A percentile compares a stretch with the other conserved stretches of the same genome.
Conservation (phyloP, 768 basidiomycete species). For the Pisolithus sp. region DNA sequence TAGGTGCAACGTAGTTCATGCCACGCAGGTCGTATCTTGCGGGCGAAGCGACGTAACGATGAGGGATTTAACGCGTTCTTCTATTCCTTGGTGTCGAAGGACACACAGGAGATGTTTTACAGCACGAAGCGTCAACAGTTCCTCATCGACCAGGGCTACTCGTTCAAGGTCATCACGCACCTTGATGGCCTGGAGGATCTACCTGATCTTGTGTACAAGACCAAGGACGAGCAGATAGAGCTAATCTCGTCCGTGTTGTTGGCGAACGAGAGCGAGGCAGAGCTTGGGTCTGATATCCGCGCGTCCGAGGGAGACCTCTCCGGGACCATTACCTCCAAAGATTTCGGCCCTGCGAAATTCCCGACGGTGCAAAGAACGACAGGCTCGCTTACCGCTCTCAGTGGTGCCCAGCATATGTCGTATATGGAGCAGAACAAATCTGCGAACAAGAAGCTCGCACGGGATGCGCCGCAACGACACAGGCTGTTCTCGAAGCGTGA, state of each 20-base stretch:
- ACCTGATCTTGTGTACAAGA: slow-evolving; percentile 86
- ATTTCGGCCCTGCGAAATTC: slow-evolving; percentile 67
- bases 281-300: slow-evolving; percentile 77
- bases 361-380: slow-evolving; percentile 70
- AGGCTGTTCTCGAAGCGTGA: slow-evolving; percentile 82
- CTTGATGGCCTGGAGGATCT: slow-evolving; percentile 86
- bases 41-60: slow-evolving; percentile 96
- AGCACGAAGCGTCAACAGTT: slow-evolving; percentile 98
- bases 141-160: slow-evolving; percentile 97
- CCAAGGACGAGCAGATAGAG: slow-evolving; percentile 91
- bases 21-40: slow-evolving; percentile 78
- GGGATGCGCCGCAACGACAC: slow-evolving; percentile 50
- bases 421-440: slow-evolving; percentile 91
- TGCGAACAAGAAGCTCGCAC: slow-evolving; percentile 73
- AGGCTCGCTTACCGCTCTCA: slow-evolving; percentile 76
- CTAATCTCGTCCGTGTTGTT: slow-evolving; percentile 88
- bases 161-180: slow-evolving; percentile 99
- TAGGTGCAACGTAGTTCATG: slow-evolving; percentile 11
- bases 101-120: slow-evolving; percentile 99
- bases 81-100: slow-evolving; percentile 97
- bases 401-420: slow-evolving; percentile 88
- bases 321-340: slow-evolving; percentile 80
- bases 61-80: slow-evolving; percentile 99
- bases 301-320: slow-evolving; percentile 81
- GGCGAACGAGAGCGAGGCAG: slow-evolving; percentile 86